Percentiles rank a stretch among this genome's conserved stretches.
Conservation (phyloP, 805 yeast genomes). For the Nakazawaea ernobii region DNA sequence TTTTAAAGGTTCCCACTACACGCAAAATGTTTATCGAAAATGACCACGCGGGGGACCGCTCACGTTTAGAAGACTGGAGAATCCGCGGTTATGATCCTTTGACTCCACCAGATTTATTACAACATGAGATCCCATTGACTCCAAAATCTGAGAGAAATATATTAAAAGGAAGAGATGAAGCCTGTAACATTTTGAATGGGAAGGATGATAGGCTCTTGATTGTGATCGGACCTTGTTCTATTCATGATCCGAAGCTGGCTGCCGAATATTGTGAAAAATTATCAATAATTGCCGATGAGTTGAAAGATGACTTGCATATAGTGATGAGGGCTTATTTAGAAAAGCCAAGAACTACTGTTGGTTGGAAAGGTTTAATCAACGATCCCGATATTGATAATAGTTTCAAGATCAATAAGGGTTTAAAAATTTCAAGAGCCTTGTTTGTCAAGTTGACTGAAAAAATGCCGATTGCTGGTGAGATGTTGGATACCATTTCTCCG, state of each 20-base stretch:
- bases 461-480: constrained; percentile 93
- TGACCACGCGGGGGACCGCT: constrained; percentile 78
- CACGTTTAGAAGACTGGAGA: constrained; percentile 72
- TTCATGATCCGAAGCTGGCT: constrained; percentile 92
- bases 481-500: constrained; percentile 97
- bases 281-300: constrained; percentile 48
- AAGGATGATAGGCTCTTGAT: constrained; percentile 82
- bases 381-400: constrained; percentile 95
- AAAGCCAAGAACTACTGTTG: constrained; percentile 97
- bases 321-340: constrained; percentile 98
- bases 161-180: constrained; percentile 68
- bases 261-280: constrained; percentile 76
- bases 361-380: constrained; percentile 97
- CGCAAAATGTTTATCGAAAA: constrained; percentile 75
- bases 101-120: constrained; percentile 91
- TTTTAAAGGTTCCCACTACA: constrained; percentile 14
- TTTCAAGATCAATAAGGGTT: constrained; percentile 92
- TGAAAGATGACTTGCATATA: constrained; percentile 71
- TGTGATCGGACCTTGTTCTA: constrained; percentile 95
- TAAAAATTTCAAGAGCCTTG: constrained; percentile 81
- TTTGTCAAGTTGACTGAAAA: constrained; percentile 76
- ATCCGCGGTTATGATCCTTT: constrained; percentile 89
- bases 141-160: constrained; percentile 56
- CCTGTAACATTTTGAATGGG: constrained; percentile 70
- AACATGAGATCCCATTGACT: constrained; percentile 74